These are phyloP conservation scores for Astrocystis sublimbata DNA, from an alignment of 495 filamentous ascomycete species.

Conservation along the genomic window DNA sequence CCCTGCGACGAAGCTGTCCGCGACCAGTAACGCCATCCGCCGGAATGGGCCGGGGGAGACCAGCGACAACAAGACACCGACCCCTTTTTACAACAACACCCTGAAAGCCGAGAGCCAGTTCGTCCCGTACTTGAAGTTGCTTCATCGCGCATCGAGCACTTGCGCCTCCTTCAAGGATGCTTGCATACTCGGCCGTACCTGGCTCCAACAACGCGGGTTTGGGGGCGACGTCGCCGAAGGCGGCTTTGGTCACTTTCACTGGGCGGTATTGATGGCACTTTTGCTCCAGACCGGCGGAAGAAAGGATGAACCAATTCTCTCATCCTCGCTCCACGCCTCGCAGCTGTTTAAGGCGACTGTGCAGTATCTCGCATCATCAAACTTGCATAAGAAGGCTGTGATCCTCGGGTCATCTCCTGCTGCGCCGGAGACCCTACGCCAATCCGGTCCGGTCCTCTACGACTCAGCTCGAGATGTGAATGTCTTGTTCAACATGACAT, in stretches of 20 bases:
- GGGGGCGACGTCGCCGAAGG: conserved; percentile 64
- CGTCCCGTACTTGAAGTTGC: conserved; percentile 67
- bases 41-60: conserved; percentile 35
- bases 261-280: conserved; percentile 74
- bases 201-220: conserved; percentile 88
- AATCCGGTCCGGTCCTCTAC: conserved; percentile 53
- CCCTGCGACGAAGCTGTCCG: conserved; percentile 63
- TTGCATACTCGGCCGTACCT: conserved; percentile 80
- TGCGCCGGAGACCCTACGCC: conserved; percentile 36
- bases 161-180: conserved; percentile 77
- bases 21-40: conserved; percentile 71
- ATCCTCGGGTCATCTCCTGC: conserved; percentile 44
- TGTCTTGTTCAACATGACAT: conserved; percentile 85
- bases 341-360: conserved; percentile 92
- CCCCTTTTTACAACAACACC: conserved; percentile 87
- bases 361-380: conserved; percentile 74
- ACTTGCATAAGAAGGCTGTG: conserved; percentile 65
- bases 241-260: conserved; percentile 94
- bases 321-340: conserved; percentile 80
- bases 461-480: conserved; percentile 76
- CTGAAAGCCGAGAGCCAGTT: conserved; percentile 75
- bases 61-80: conserved; percentile 52
- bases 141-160: conserved; percentile 63
- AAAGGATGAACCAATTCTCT: conserved; percentile 68
- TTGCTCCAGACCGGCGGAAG: conserved; percentile 73